Evolutionary conservation across 2,329 filamentous ascomycete genomes (phyloP).

Genomic region (Ophiostoma piceae): DNA sequence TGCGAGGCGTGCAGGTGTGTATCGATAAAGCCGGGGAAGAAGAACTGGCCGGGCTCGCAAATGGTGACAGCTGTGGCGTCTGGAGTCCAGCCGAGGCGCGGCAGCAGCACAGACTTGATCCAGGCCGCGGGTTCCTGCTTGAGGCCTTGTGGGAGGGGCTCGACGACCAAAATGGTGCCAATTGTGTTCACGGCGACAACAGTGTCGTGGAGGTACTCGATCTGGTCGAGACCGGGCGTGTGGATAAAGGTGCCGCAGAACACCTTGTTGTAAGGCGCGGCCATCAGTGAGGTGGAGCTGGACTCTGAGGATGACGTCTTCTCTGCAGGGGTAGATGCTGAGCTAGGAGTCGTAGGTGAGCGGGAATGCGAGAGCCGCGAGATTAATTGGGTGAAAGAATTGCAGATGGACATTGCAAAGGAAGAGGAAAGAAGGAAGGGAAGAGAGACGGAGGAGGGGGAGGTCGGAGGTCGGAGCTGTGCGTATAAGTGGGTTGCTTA

Average conservation of each 20-base stretch:
- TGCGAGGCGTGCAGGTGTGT: slow-evolving; percentile 94
- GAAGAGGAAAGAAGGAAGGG: not conserved
- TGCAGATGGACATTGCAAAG: slow-evolving; percentile 8
- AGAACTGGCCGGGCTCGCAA: slow-evolving; percentile 56
- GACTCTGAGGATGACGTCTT: not conserved
- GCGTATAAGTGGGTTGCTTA: slow-evolving; percentile 13
- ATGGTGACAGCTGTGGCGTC: slow-evolving; percentile 36
- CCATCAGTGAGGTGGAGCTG: not conserved
- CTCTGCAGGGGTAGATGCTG: not conserved
- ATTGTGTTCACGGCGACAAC: slow-evolving; percentile 46
- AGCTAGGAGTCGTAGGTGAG: not conserved
- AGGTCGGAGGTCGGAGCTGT: not conserved
- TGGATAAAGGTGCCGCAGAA: slow-evolving; percentile 54
- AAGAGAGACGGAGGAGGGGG: slow-evolving; percentile 2
- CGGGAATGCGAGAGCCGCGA: not conserved
- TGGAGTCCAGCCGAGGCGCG: slow-evolving; percentile 43
- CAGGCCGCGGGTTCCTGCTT: slow-evolving; percentile 25
- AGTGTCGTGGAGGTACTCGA: slow-evolving; percentile 49
- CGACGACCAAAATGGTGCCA: slow-evolving; percentile 49
- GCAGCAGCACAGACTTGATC: slow-evolving; percentile 34
- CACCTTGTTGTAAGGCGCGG: slow-evolving; percentile 33
- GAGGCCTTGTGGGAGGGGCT: slow-evolving; percentile 28
- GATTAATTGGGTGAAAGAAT: not conserved
- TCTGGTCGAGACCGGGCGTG: slow-evolving; percentile 43
- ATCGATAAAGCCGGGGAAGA: slow-evolving; percentile 82